Conservation (phyloP, 2,329 filamentous ascomycete species). For the Aspergillus pseudonomiae region DNA sequence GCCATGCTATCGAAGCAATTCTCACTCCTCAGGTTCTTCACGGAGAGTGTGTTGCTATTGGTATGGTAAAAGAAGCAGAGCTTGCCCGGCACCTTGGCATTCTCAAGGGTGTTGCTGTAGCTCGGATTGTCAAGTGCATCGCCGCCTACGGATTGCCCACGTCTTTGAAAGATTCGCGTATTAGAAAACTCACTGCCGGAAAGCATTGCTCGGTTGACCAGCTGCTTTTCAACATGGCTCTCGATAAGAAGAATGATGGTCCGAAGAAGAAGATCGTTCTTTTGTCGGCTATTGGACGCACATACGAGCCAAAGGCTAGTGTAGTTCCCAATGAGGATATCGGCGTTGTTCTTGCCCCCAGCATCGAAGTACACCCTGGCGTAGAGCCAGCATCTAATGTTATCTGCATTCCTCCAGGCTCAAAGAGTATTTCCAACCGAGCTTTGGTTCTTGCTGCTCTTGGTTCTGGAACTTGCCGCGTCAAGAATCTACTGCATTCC, state of each 20-base stretch:
- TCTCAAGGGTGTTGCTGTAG: constrained; percentile 82
- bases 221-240: constrained; percentile 88
- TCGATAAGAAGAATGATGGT: constrained; percentile 98
- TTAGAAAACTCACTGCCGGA: constrained; percentile 79
- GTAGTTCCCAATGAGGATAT: constrained; percentile 87
- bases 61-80: constrained; percentile 98
- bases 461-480: constrained; percentile 79
- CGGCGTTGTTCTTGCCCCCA: constrained; percentile 77
- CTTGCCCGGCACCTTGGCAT: constrained; percentile 86
- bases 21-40: constrained; percentile 93
- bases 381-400: constrained; percentile 68
- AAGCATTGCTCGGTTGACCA: constrained; percentile 87
- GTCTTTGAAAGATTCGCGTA: constrained; percentile 78
- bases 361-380: constrained; percentile 72
- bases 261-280: constrained; percentile 95
- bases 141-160: constrained; percentile 90
- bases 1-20: constrained; percentile 94
- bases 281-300: constrained; percentile 84
- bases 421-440: constrained; percentile 96
- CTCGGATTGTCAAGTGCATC: constrained; percentile 88
- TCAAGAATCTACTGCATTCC: constrained; percentile 91
- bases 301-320: constrained; percentile 83
- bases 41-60: constrained; percentile 93
- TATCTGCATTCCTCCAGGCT: constrained; percentile 85
- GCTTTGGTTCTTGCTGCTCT: constrained; percentile 92